phyloP scores from a whole-genome alignment of 1,284 basidiomycete genomes.

The Leccinum griseonigrum region DNA sequence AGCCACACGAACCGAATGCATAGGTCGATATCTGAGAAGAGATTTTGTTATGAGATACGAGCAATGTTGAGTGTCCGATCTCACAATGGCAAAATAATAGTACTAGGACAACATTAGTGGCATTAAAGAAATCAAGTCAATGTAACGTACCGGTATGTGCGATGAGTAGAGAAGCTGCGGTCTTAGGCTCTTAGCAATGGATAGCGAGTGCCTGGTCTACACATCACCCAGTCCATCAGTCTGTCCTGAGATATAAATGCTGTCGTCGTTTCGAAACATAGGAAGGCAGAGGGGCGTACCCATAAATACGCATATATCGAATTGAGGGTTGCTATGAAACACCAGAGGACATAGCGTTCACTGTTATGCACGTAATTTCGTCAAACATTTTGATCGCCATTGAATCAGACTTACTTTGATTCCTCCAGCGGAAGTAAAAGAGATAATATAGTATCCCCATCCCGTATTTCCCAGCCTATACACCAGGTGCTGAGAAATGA shows the following conservation, averaged over 20 bases:
- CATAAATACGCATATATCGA: constrained; percentile 75
- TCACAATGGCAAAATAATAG: constrained; percentile 75
- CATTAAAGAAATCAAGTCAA: not conserved
- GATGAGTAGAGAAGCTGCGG: constrained; percentile 71
- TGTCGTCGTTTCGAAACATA: not conserved
- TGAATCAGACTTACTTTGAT: constrained; percentile 23
- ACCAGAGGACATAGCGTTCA: constrained; percentile 59
- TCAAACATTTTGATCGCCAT: not conserved
- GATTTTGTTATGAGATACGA: not conserved
- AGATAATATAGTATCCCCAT: constrained; percentile 63
- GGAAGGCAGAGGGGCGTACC: constrained; percentile 47
- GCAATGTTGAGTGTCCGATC: constrained; percentile 12
- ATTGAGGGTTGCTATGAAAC: constrained; percentile 60
- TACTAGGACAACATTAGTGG: constrained; percentile 40
- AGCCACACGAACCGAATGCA: constrained; percentile 82
- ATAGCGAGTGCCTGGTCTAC: constrained; percentile 56
- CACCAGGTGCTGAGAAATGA: constrained; percentile 1
- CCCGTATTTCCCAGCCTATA: constrained; percentile 78
- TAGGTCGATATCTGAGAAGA: constrained; percentile 59
- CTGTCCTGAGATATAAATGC: constrained; percentile 51
- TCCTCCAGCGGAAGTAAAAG: constrained; percentile 74
- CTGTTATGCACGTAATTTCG: constrained; percentile 32
- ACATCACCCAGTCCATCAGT: constrained; percentile 81
- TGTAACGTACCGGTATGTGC: constrained; percentile 50
- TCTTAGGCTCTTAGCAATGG: constrained; percentile 56